Evolutionary conservation across 2,329 filamentous ascomycete species (phyloP).

Genomic region (Rachicladosporium sp.): DNA sequence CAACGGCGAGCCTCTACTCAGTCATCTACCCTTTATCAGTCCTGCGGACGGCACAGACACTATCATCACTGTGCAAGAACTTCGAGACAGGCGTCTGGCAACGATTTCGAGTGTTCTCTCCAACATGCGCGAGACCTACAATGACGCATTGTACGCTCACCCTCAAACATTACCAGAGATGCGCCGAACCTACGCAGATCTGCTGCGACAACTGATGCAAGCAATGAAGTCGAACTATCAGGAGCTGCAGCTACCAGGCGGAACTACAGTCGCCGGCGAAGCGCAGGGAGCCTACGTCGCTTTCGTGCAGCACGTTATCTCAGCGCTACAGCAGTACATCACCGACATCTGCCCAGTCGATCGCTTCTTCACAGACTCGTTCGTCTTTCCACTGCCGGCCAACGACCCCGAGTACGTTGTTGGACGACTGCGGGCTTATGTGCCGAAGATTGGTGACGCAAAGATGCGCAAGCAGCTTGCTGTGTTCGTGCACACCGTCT

Average conservation of each 20-base stretch:
- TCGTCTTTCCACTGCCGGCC: conserved; percentile 47
- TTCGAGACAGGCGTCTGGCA: conserved; percentile 41
- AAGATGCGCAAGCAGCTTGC: conserved; percentile 42
- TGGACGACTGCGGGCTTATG: conserved; percentile 47
- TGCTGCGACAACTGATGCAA: conserved; percentile 46
- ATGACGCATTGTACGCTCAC: conserved; percentile 21
- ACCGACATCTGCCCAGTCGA: conserved; percentile 45
- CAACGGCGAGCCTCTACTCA: conserved; percentile 35
- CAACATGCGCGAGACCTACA: conserved; percentile 45
- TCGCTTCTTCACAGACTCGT: conserved; percentile 48
- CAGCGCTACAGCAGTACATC: conserved; percentile 49
- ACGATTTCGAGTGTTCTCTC: conserved; percentile 44
- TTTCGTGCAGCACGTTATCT: conserved; percentile 49
- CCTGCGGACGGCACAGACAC: conserved; percentile 27
- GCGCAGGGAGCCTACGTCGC: conserved; percentile 44
- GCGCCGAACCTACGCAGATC: conserved; percentile 36
- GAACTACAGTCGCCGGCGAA: conserved; percentile 7
- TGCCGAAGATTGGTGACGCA: conserved; percentile 36
- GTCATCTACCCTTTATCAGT: conserved; percentile 45
- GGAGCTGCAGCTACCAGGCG: conserved; percentile 29
- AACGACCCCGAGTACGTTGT: conserved; percentile 51
- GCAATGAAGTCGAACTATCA: conserved; percentile 50
- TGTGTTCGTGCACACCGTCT: conserved; percentile 47
- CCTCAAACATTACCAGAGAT: conserved; percentile 22
- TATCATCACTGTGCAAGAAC: conserved; percentile 38